Evolutionary conservation across 140 eudicot species (phyloP).

Genomic region (Erigeron philadelphicus): DNA sequence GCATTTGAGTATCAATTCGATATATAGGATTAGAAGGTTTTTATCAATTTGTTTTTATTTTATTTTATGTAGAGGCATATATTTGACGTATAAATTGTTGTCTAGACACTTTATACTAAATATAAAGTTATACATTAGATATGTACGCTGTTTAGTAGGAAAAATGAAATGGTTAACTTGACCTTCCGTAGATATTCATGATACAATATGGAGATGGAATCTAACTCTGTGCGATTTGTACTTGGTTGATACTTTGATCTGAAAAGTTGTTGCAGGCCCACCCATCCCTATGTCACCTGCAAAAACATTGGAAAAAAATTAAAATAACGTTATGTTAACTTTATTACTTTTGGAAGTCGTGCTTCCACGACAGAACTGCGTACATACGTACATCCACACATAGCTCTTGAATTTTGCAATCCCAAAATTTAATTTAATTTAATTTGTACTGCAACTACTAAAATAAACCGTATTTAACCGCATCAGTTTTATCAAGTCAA

Average conservation of each 20-base stretch:
- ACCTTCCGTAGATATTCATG: too few species aligned
- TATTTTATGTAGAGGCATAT: too few species aligned
- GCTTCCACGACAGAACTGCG: not conserved
- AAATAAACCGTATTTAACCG: too few species aligned
- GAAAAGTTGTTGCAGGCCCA: slow-evolving; percentile 32
- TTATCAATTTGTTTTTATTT: too few species aligned
- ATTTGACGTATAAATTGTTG: too few species aligned
- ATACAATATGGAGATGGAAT: slow-evolving; percentile 9
- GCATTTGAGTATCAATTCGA: too few species aligned
- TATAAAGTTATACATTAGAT: too few species aligned
- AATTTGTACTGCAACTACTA: not conserved
- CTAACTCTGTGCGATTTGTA: slow-evolving; percentile 22
- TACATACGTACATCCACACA: not conserved
- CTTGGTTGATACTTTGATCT: slow-evolving; percentile 33
- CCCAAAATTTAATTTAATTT: not conserved
- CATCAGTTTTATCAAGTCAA: too few species aligned
- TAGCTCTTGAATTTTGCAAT: not conserved
- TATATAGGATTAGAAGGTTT: too few species aligned
- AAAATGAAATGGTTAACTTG: too few species aligned
- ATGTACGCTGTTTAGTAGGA: too few species aligned
- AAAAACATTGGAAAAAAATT: slow-evolving; percentile 51
- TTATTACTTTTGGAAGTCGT: slow-evolving; percentile 46
- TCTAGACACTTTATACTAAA: too few species aligned
- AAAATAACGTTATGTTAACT: slow-evolving; percentile 19
- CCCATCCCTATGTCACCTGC: slow-evolving; percentile 41